Conservation (phyloP, 345 rosid species). For the Anastatica hierochuntica region DNA sequence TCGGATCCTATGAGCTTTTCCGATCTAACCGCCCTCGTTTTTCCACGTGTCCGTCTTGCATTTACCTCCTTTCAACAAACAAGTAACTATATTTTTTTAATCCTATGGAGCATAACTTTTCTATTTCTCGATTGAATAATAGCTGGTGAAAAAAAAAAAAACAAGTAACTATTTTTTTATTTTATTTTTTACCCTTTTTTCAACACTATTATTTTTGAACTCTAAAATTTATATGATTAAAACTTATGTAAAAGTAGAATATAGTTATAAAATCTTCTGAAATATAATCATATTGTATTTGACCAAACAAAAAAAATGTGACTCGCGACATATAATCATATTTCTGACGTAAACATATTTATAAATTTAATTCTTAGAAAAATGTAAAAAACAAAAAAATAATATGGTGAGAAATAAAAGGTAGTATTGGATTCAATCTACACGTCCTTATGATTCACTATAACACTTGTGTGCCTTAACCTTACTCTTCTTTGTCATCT, state of each 20-base stretch:
- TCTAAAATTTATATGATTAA: no score
- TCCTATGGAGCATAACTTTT: no score
- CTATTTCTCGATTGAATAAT: no score
- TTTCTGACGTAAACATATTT: not conserved
- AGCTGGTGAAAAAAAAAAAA: no score
- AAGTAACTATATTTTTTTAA: no score
- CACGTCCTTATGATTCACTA: constrained; percentile 17
- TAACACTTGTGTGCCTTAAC: constrained; percentile 12
- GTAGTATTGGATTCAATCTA: not conserved
- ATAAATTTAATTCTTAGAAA: not conserved
- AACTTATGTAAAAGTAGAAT: no score
- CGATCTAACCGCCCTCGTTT: constrained; percentile 3
- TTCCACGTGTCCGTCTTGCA: constrained; percentile 8
- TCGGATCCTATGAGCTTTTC: not conserved
- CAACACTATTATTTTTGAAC: no score
- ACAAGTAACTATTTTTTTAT: no score
- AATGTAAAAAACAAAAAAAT: not conserved
- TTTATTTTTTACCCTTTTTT: no score
- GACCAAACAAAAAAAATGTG: no score
- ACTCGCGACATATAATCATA: no score
- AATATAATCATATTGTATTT: not conserved
- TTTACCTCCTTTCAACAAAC: no score
- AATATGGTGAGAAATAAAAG: not conserved
- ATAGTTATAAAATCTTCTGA: not conserved
- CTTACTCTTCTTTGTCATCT: constrained; percentile 5